Conservation (phyloP, 345 rosid genomes). For the Garcia nutans region DNA sequence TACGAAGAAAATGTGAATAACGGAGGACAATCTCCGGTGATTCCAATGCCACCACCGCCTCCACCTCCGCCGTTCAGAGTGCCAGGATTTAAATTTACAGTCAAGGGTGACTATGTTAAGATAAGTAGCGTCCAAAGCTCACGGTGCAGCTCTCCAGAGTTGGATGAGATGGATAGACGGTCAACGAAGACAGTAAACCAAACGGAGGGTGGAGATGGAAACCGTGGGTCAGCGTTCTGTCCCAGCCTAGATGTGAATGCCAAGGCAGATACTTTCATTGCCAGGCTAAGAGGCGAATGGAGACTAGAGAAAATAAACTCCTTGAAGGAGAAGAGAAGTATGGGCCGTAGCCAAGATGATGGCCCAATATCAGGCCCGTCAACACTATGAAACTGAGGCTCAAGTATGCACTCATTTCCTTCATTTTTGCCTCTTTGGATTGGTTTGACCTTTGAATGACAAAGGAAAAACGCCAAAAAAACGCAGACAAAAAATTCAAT, state of each 20-base stretch:
- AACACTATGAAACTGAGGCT: background rate
- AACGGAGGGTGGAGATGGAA: constrained; percentile 29
- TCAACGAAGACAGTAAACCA: constrained; percentile 25
- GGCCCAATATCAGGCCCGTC: background rate
- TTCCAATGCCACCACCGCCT: constrained; percentile 53
- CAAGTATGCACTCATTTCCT: background rate
- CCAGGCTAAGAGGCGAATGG: constrained; percentile 75
- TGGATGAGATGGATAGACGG: constrained; percentile 34
- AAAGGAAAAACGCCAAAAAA: too few species aligned
- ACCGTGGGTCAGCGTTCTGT: constrained; percentile 38
- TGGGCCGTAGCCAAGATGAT: constrained; percentile 25
- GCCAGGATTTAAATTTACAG: constrained; percentile 41
- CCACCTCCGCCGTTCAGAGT: constrained; percentile 63
- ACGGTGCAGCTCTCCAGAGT: constrained; percentile 61
- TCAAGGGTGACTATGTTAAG: constrained; percentile 58
- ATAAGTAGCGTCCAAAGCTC: constrained; percentile 57
- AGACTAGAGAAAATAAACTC: constrained; percentile 74
- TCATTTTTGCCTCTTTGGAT: too few species aligned
- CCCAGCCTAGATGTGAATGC: constrained; percentile 86
- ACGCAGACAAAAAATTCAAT: too few species aligned
- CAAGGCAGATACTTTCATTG: constrained; percentile 84
- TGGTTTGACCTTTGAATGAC: too few species aligned
- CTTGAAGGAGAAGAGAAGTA: constrained; percentile 42
- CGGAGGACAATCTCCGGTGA: constrained; percentile 45
- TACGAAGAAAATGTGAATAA: constrained; percentile 38